Conservation (phyloP, 2,329 filamentous ascomycete species). For the Exophiala sp. region DNA sequence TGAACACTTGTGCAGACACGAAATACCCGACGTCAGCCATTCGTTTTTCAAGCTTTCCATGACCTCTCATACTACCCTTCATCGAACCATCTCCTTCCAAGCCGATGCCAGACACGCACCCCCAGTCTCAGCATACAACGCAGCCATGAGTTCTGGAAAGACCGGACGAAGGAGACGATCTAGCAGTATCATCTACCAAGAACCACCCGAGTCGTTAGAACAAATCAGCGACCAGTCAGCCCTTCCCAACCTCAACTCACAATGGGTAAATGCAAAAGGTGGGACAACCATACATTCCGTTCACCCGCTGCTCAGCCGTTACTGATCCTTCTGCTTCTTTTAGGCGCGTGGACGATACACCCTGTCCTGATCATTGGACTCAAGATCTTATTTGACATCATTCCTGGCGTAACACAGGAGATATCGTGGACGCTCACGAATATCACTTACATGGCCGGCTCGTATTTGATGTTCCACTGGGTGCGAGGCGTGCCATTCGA, state of each 20-base stretch:
- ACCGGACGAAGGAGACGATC: constrained; percentile 82
- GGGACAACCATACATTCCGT: constrained; percentile 33
- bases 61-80: constrained; percentile 65
- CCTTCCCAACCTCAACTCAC: constrained; percentile 90
- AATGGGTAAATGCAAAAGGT: constrained; percentile 99
- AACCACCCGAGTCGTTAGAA: constrained; percentile 93
- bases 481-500: constrained; percentile 97
- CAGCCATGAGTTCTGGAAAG: constrained; percentile 62
- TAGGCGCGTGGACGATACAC: constrained; percentile 97
- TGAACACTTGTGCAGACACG: neutral
- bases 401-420: constrained; percentile 94
- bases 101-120: constrained; percentile 69
- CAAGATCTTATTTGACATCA: constrained; percentile 96
- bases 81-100: constrained; percentile 88
- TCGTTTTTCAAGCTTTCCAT: constrained; percentile 18
- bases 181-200: constrained; percentile 97
- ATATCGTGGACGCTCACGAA: constrained; percentile 98
- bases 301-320: neutral
- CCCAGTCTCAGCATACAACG: constrained; percentile 44
- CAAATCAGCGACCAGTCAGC: constrained; percentile 96
- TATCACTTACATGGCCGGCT: constrained; percentile 98
- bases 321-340: neutral
- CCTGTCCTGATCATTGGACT: constrained; percentile 84
- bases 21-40: neutral
- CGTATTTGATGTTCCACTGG: constrained; percentile 99